A percentile compares a stretch with the other conserved stretches of the same genome.
Conservation (phyloP, 495 filamentous ascomycete species). For the Chaetomium tenue region DNA sequence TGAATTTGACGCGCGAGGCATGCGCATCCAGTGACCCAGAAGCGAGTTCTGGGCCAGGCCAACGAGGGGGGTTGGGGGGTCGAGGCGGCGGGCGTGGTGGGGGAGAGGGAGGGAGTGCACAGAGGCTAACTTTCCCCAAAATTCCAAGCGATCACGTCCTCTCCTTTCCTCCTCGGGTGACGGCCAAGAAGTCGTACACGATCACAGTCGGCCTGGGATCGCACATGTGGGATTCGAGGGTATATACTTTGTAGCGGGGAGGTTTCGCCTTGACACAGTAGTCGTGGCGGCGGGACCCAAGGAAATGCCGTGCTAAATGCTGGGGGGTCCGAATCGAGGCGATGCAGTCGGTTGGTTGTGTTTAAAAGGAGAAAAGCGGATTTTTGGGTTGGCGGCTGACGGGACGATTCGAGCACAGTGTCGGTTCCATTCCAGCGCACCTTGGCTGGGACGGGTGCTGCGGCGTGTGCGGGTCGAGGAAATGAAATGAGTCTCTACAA, state of each 20-base stretch:
- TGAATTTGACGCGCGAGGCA: slow-evolving; percentile 68
- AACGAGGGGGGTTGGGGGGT: slow-evolving; percentile 20
- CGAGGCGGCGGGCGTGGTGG: slow-evolving; percentile 18
- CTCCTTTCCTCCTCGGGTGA: neutral
- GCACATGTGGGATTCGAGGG: neutral
- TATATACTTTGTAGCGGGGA: neutral
- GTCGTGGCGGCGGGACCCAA: slow-evolving; percentile 3
- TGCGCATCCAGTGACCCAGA: slow-evolving; percentile 57
- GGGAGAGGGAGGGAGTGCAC: neutral
- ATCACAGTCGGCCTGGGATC: neutral
- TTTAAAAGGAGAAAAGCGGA: slow-evolving; percentile 33
- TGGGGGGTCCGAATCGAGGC: slow-evolving; percentile 6
- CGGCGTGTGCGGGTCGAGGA: slow-evolving; percentile 1
- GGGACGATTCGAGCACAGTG: slow-evolving; percentile 30
- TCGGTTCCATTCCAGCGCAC: neutral
- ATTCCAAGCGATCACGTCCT: neutral
- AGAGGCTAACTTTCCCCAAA: slow-evolving; percentile 1
- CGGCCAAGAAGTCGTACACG: neutral
- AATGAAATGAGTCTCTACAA: slow-evolving; percentile 8
- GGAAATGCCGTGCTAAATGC: slow-evolving; percentile 4
- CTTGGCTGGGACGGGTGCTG: neutral
- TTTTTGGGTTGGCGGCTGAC: slow-evolving; percentile 36
- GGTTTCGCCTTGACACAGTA: neutral
- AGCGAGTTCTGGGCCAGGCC: slow-evolving; percentile 52
- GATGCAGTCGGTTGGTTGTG: slow-evolving; percentile 9